Evolutionary conservation across 345 rosid genomes (phyloP), one percentile per base, ranked within the genome.

Genomic region (Carallia pectinifolia): DNA sequence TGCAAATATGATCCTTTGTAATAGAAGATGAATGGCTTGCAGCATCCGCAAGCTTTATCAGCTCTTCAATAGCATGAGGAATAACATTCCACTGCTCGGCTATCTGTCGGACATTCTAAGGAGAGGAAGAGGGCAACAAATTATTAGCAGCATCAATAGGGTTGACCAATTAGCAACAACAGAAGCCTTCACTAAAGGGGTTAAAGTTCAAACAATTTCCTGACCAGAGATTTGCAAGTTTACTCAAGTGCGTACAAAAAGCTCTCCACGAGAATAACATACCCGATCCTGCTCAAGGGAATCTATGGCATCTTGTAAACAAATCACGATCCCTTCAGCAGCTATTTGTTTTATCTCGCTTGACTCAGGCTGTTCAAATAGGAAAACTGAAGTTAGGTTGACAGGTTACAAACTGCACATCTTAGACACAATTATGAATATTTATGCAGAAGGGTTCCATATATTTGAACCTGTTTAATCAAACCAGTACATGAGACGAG

Each of bases 301-400:
- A 78, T 90, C 92, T 73, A 95, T 83, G 53, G 94, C 90, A 72
- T 92, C 98, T 79, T 89, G 96, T 72, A 95, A 88, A 73, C 98
- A 95, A 61, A 92, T 89, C 70, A 90, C 77, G 78, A 95, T 86
- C 73, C 99, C 98, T 80, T 86, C 85, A 23, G 94, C 88, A 64
- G 97, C 97, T 73, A 95, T 84, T 79, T 82, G 80, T 77, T 85
- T 88, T 53, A 90, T 83, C 81, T 92, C 92, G 10, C 83, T 83
- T 75, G 85, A 72, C 67, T 86, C 91, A 12, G 99, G 98, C 99
- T 91, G 90, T 84, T 72, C 2, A 67, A 71, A 77, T 70, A 33
- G 50, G 68, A 40, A 75, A 70, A 58, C 37, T 60, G 8, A 71
- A 30, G 61, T 62, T 29, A 78, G 68, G 62, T 61, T 67, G 72